Conservation (phyloP, 768 basidiomycete genomes). For the Scleroderma bovista region DNA sequence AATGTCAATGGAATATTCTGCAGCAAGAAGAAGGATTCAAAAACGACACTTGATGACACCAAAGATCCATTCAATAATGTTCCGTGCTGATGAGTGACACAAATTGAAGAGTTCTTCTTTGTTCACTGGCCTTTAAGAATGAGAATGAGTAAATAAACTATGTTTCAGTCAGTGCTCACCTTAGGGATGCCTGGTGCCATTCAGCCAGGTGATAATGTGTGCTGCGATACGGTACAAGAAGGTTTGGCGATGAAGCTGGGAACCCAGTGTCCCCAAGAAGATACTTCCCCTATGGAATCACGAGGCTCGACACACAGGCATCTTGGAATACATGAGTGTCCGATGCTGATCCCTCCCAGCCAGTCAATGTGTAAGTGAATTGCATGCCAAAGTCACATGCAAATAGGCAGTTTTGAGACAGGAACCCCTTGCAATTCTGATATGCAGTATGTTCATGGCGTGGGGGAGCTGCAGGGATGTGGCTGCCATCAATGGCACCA, state of each 20-base stretch:
- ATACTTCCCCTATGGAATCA: conserved; percentile 2
- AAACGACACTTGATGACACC: conserved; percentile 31
- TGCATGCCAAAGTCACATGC: too few relatives aligned
- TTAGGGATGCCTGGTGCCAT: conserved; percentile 18
- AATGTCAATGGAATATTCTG: conserved; percentile 11
- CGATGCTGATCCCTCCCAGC: conserved; percentile 13
- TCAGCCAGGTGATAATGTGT: conserved; percentile 34
- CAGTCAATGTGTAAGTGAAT: conserved; percentile 6
- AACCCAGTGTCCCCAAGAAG: conserved; percentile 12
- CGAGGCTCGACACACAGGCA: not conserved
- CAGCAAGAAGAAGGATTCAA: conserved; percentile 10
- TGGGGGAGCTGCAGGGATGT: too few relatives aligned
- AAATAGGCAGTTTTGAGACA: too few relatives aligned
- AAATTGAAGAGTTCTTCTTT: conserved; percentile 39
- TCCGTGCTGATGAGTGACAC: conserved; percentile 32
- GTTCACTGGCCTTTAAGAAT: conserved; percentile 24
- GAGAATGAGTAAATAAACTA: not conserved
- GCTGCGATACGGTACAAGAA: conserved; percentile 34
- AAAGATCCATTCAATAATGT: conserved; percentile 36
- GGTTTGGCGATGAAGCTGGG: conserved; percentile 6
- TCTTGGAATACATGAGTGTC: conserved; percentile 6
- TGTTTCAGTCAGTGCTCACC: not conserved
- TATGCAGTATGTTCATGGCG: too few relatives aligned
- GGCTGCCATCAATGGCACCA: too few relatives aligned
- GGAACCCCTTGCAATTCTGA: too few relatives aligned